Evolutionary conservation across 2,329 filamentous ascomycete species (phyloP).

Genomic region (Trichoderma asperellum): DNA sequence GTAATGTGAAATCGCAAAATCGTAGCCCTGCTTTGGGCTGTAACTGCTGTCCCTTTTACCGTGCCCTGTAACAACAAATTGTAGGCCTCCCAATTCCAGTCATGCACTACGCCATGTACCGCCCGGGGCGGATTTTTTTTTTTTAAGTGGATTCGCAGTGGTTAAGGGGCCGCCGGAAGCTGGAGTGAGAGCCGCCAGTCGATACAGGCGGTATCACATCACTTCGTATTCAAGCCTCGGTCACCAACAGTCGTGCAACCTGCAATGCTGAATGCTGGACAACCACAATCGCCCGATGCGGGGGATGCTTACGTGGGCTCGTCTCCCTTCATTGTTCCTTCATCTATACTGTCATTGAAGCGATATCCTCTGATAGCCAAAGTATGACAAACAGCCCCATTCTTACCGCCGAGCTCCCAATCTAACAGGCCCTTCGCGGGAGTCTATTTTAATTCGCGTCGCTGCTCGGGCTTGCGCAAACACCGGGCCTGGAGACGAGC

Average conservation of each 20-base stretch:
- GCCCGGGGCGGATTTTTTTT: slow-evolving; percentile 3
- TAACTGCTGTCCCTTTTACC: neutral
- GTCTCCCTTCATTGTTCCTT: neutral
- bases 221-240: neutral
- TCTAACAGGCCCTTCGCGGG: neutral
- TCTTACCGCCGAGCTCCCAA: neutral
- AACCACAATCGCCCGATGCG: neutral
- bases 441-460: slow-evolving; percentile 1
- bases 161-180: neutral
- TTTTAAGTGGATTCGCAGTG: neutral
- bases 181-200: neutral
- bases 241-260: neutral
- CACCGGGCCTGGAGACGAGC: neutral
- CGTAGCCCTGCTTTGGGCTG: neutral
- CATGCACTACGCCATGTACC: neutral
- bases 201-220: neutral
- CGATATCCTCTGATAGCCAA: neutral
- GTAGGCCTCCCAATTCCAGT: neutral
- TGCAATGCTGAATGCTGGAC: neutral
- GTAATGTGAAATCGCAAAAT: neutral
- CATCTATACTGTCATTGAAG: neutral
- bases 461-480: slow-evolving; percentile 13
- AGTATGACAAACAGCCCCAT: neutral
- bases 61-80: neutral
- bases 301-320: neutral